Percentiles rank a stretch among this genome's conserved stretches.
Evolutionary conservation across 1,139 yeast genomes (phyloP).

Genomic region (Blastobotrys apis): DNA sequence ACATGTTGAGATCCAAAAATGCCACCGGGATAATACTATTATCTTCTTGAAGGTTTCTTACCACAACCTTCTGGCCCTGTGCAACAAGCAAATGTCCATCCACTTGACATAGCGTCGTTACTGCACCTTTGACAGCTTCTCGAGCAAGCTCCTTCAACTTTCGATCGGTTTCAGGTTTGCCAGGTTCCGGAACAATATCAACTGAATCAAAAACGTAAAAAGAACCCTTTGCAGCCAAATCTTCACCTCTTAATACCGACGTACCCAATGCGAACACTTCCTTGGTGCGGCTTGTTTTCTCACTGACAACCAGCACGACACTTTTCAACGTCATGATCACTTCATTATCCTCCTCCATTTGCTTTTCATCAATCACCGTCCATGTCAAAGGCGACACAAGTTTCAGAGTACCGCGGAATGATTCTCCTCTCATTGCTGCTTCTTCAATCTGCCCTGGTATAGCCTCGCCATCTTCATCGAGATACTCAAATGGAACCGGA

Average conservation of each 20-base stretch:
- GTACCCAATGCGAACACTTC: constrained; percentile 79
- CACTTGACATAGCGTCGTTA: constrained; percentile 69
- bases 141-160: constrained; percentile 70
- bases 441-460: constrained; percentile 56
- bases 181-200: constrained; percentile 88
- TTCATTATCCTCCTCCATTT: constrained; percentile 58
- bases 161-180: constrained; percentile 76
- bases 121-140: constrained; percentile 83
- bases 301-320: constrained; percentile 52
- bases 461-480: constrained; percentile 70
- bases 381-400: constrained; percentile 72
- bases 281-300: constrained; percentile 51
- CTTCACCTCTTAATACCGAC: constrained; percentile 75
- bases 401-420: constrained; percentile 58
- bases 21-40: constrained; percentile 87
- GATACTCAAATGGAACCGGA: constrained; percentile 57
- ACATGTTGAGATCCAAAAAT: constrained; percentile 78
- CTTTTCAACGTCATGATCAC: constrained; percentile 57
- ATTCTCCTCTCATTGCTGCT: constrained; percentile 48
- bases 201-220: constrained; percentile 72
- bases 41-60: constrained; percentile 79
- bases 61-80: constrained; percentile 79
- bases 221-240: constrained; percentile 74
- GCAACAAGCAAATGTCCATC: constrained; percentile 81
- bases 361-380: constrained; percentile 69